phyloP scores from a whole-genome alignment of 192 early-diverging fungal species.

The Podila epigama region DNA sequence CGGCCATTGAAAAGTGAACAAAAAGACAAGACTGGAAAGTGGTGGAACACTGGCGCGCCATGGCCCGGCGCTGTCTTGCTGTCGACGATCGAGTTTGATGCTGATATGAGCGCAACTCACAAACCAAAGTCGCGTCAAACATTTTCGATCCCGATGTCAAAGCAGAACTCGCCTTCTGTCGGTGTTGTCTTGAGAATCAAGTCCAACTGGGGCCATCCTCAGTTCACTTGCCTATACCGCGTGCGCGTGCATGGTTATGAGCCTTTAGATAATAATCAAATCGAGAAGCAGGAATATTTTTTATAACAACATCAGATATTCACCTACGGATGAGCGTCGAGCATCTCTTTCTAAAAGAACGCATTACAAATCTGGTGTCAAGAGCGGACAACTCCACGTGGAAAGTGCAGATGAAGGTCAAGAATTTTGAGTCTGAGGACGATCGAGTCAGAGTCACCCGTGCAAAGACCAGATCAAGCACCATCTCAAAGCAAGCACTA shows the following conservation, averaged over 20 bases:
- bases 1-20: constrained; percentile 4
- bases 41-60: constrained; percentile 12
- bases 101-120: constrained; percentile 39
- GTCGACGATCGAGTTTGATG: constrained; percentile 53
- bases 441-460: no score
- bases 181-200: constrained; percentile 64
- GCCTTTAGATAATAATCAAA: not conserved
- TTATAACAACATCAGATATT: not conserved
- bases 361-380: no score
- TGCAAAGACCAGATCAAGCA: no score
- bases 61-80: constrained; percentile 35
- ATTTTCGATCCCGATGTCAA: constrained; percentile 46
- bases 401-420: no score
- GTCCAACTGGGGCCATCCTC: constrained; percentile 76
- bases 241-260: constrained; percentile 72
- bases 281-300: not conserved
- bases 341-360: no score
- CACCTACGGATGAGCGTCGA: no score
- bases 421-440: no score
- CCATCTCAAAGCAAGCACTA: no score
- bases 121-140: constrained; percentile 33
- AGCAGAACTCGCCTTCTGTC: constrained; percentile 41
- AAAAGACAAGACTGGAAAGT: not conserved
- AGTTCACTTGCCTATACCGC: constrained; percentile 79
- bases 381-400: no score